Conservation (phyloP, 345 rosid species). For the Brassica rapa region DNA sequence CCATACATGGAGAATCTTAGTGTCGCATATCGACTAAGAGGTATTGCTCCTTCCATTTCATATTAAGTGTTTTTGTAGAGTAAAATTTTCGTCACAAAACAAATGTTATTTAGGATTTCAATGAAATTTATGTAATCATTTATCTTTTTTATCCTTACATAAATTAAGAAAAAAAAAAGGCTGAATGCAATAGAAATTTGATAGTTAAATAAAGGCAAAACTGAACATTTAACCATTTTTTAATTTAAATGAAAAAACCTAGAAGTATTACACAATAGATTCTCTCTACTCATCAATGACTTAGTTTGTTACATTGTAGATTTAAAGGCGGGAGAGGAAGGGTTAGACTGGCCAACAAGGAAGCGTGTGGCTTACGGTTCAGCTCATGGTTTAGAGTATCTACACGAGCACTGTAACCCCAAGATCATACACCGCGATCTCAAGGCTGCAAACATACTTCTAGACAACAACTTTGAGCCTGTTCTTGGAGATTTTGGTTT, state of each 20-base stretch:
- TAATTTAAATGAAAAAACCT: no score
- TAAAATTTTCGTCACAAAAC: no score
- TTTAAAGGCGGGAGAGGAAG: conserved; percentile 68
- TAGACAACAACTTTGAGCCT: conserved; percentile 77
- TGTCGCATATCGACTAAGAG: conserved; percentile 78
- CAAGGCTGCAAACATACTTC: conserved; percentile 85
- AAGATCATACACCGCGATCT: conserved; percentile 90
- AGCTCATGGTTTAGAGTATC: conserved; percentile 84
- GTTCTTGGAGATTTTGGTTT: conserved; percentile 90
- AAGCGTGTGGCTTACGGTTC: conserved; percentile 76
- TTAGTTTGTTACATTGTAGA: conserved; percentile 40
- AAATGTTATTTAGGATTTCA: no score
- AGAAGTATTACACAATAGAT: not conserved
- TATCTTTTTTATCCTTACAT: no score
- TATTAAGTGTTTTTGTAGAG: no score
- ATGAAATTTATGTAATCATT: no score
- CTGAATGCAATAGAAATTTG: no score
- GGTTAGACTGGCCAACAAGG: conserved; percentile 82
- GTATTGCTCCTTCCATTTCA: conserved; percentile 34
- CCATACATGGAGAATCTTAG: conserved; percentile 92
- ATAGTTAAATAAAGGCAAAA: no score
- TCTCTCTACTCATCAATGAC: conserved; percentile 3
- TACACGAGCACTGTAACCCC: conserved; percentile 83
- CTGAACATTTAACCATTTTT: no score
- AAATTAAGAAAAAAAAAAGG: no score